Evolutionary conservation across 1,284 basidiomycete species (phyloP).

Genomic region (Mixia osmundae): DNA sequence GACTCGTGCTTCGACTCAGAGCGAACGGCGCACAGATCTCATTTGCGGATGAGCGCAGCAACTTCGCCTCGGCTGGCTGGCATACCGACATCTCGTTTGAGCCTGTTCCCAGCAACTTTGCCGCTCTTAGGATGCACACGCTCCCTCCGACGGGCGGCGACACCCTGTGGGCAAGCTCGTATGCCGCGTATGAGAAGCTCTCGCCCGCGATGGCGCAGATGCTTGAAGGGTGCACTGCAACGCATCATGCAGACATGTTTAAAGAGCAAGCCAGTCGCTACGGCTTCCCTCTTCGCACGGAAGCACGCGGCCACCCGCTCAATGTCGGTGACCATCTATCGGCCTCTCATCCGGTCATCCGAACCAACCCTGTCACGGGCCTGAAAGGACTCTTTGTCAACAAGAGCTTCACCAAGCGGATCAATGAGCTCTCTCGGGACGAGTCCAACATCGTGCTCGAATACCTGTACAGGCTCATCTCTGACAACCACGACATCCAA

Average conservation of each 20-base stretch:
- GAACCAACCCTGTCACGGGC: constrained; percentile 35
- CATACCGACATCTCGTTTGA: constrained; percentile 48
- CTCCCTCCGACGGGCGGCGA: constrained; percentile 31
- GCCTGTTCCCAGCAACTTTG: constrained; percentile 36
- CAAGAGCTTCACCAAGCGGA: constrained; percentile 36
- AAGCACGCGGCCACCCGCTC: constrained; percentile 31
- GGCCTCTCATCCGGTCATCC: constrained; percentile 30
- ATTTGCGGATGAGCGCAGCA: constrained; percentile 11
- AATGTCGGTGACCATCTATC: constrained; percentile 35
- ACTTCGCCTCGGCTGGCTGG: constrained; percentile 8
- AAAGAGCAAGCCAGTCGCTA: constrained; percentile 19
- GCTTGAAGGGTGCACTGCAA: constrained; percentile 36
- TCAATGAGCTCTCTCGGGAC: constrained; percentile 34
- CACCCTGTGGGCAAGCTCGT: constrained; percentile 24
- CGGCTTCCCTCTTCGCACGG: constrained; percentile 18
- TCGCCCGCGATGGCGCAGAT: constrained; percentile 34
- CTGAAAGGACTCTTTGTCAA: constrained; percentile 43
- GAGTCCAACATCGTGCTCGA: constrained; percentile 34
- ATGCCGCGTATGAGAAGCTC: constrained; percentile 38
- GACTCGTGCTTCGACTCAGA: not conserved
- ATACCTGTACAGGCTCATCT: constrained; percentile 25
- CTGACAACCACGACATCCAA: constrained; percentile 23
- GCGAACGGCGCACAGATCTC: constrained; percentile 12
- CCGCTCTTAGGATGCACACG: constrained; percentile 33
- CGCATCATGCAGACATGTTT: constrained; percentile 35